Evolutionary conservation across 176 grass and related monocot species (phyloP).

Genomic region (Hyparrhenia diplandra): DNA sequence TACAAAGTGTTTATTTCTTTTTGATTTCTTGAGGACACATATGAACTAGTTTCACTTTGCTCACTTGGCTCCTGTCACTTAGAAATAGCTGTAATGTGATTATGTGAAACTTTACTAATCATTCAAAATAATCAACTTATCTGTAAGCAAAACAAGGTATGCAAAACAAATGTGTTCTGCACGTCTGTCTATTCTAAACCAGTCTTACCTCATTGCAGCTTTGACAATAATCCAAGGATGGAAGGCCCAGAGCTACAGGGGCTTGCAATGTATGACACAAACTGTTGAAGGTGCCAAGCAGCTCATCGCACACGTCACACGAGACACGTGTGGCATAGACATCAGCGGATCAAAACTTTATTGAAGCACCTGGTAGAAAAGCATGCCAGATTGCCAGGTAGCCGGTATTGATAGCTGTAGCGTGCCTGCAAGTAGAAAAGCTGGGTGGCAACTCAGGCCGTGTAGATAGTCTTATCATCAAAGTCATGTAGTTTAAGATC

Average conservation of each 20-base stretch:
- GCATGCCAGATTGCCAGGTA: neutral
- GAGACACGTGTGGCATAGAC: neutral
- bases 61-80: neutral
- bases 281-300: constrained; percentile 44
- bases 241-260: constrained; percentile 76
- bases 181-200: neutral
- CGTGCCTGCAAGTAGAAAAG: neutral
- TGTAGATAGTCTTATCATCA: constrained; percentile 38
- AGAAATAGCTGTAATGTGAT: neutral
- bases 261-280: constrained; percentile 59
- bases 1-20: neutral
- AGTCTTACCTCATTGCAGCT: constrained; percentile 36
- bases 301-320: neutral
- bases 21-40: neutral
- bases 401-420: neutral
- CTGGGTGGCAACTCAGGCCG: neutral
- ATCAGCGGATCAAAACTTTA: neutral
- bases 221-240: constrained; percentile 64
- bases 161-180: neutral
- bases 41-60: neutral
- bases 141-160: neutral
- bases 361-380: neutral
- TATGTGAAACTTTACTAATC: neutral
- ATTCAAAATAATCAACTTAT: neutral
- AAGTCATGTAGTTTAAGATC: neutral